These are phyloP conservation scores for Yamagishiella unicocca DNA, from an alignment of 139 green algal species.

Conservation along the genomic window DNA sequence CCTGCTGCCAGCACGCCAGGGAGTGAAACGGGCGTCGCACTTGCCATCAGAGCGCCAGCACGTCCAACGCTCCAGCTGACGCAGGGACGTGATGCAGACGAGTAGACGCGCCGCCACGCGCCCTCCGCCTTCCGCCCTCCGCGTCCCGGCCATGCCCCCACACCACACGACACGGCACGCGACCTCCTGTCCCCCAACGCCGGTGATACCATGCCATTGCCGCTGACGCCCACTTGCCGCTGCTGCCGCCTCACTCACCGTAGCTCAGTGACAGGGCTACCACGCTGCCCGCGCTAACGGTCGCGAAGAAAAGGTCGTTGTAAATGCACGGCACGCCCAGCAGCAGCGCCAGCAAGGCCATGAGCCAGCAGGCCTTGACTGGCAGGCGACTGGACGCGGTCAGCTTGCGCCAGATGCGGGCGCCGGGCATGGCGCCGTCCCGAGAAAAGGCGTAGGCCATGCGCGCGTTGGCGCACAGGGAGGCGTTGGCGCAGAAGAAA, in stretches of 20 bases:
- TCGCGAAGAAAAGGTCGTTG: slow-evolving; percentile 52
- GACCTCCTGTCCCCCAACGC: too few relatives aligned
- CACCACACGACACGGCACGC: too few relatives aligned
- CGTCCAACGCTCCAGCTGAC: too few relatives aligned
- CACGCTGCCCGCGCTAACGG: slow-evolving; percentile 60
- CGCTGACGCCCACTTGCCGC: too few relatives aligned
- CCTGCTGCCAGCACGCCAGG: too few relatives aligned
- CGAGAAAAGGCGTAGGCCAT: slow-evolving; percentile 71
- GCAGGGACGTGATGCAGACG: too few relatives aligned
- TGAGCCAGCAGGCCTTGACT: slow-evolving; percentile 57
- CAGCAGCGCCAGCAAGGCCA: slow-evolving; percentile 40
- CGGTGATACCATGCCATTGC: too few relatives aligned
- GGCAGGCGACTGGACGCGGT: slow-evolving; percentile 50
- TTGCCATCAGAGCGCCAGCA: too few relatives aligned
- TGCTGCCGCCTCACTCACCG: slow-evolving; percentile 13
- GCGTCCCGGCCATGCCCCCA: too few relatives aligned
- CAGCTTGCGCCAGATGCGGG: slow-evolving; percentile 52
- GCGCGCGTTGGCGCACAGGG: slow-evolving; percentile 46
- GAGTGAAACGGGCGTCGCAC: too few relatives aligned
- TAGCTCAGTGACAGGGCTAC: slow-evolving; percentile 71
- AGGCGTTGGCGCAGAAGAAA: slow-evolving; percentile 46
- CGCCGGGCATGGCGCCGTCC: slow-evolving; percentile 61
- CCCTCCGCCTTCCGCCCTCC: too few relatives aligned
- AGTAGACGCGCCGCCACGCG: too few relatives aligned
- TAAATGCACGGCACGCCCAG: slow-evolving; percentile 57